Evolutionary conservation across 768 basidiomycete genomes (phyloP).

Genomic region (Pilatotrama ljubarskyi): DNA sequence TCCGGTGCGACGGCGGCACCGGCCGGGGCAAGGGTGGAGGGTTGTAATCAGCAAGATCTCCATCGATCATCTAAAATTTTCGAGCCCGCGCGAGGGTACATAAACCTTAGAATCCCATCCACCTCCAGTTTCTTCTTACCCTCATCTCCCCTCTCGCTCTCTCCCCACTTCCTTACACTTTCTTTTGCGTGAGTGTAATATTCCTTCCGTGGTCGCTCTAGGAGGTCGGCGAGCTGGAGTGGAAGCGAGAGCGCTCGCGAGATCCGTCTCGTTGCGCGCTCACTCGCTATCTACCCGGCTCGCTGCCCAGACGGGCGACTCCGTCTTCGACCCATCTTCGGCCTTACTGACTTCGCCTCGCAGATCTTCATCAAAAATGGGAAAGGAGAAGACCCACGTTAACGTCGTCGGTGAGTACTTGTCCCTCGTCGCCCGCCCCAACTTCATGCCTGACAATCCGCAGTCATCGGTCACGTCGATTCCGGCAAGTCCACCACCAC

Average conservation of each 20-base stretch:
- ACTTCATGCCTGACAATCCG: constrained; percentile 33
- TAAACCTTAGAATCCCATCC: constrained; percentile 33
- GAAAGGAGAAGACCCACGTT: constrained; percentile 95
- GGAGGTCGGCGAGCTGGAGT: neutral
- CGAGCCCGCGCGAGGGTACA: constrained; percentile 31
- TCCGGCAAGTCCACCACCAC: constrained; percentile 99
- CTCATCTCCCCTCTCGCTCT: constrained; percentile 48
- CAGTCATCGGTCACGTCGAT: constrained; percentile 99
- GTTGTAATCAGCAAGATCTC: constrained; percentile 27
- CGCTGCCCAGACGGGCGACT: constrained; percentile 24
- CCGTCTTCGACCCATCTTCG: constrained; percentile 31
- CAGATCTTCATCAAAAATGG: constrained; percentile 69
- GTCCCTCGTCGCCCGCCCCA: constrained; percentile 23
- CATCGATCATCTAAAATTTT: constrained; percentile 35
- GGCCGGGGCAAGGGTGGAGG: constrained; percentile 25
- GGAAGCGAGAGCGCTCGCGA: neutral
- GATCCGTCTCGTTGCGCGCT: constrained; percentile 13
- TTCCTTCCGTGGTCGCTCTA: neutral
- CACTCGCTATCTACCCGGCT: constrained; percentile 20
- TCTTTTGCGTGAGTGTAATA: constrained; percentile 43
- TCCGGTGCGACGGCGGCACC: constrained; percentile 21
- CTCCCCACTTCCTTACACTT: constrained; percentile 40
- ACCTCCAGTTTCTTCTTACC: constrained; percentile 36
- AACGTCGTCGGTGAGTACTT: constrained; percentile 88
- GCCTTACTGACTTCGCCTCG: constrained; percentile 31